A percentile compares a stretch with the other conserved stretches of the same genome.
phyloP scores from a whole-genome alignment of 768 basidiomycete species.

The Lentinula lateritia region DNA sequence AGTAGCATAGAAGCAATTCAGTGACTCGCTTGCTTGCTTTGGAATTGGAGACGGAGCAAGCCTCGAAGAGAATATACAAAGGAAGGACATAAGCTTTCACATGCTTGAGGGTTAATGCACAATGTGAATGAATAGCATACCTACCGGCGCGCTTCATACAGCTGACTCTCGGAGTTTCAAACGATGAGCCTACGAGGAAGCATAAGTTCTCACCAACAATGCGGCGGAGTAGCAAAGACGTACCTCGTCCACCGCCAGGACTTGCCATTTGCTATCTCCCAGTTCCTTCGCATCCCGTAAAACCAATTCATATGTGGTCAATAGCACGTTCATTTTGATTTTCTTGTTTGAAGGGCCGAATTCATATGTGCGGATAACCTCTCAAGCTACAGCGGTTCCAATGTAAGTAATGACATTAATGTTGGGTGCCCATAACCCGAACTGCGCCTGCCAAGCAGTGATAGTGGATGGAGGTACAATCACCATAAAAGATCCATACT shows the following conservation, averaged over 20 bases:
- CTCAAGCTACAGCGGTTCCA: slow-evolving; percentile 80
- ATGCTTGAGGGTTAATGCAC: too few species aligned
- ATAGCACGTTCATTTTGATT: slow-evolving; percentile 92
- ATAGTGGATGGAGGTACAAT: slow-evolving; percentile 98
- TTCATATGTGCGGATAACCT: slow-evolving; percentile 88
- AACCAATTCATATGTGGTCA: slow-evolving; percentile 96
- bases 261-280: slow-evolving; percentile 95
- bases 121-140: too few species aligned
- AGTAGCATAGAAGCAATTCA: neutral
- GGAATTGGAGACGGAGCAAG: neutral
- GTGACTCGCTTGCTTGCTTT: neutral
- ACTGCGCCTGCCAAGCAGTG: slow-evolving; percentile 96
- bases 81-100: neutral
- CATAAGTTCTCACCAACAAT: neutral
- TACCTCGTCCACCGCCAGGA: slow-evolving; percentile 93
- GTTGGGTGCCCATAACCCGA: slow-evolving; percentile 91
- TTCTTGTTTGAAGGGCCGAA: slow-evolving; percentile 87
- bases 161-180: slow-evolving; percentile 95
- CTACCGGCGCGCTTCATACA: slow-evolving; percentile 69
- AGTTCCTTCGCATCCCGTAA: slow-evolving; percentile 87
- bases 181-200: slow-evolving; percentile 74
- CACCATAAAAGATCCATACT: slow-evolving; percentile 96
- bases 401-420: slow-evolving; percentile 97
- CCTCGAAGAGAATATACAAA: neutral
- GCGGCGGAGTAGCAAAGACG: slow-evolving; percentile 13